Conservation (phyloP, 1,284 basidiomycete species). For the Moniliella sp. region DNA sequence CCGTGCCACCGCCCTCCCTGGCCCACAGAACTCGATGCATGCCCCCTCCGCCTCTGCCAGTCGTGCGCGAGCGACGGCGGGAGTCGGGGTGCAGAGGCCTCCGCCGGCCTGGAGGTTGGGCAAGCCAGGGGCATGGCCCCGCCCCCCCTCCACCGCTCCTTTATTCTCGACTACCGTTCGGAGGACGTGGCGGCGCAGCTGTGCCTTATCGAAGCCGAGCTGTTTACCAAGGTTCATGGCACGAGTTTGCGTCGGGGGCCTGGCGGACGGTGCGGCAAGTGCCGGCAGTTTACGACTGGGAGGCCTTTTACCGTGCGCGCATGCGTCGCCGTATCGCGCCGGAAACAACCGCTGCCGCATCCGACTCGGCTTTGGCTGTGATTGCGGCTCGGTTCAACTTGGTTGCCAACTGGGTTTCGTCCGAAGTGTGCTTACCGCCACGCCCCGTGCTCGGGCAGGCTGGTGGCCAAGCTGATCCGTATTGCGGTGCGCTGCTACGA, state of each 20-base stretch:
- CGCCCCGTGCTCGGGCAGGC: constrained; percentile 42
- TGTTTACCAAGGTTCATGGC: constrained; percentile 61
- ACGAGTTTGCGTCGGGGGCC: constrained; percentile 56
- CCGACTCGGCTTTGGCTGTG: constrained; percentile 34
- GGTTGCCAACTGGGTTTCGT: constrained; percentile 57
- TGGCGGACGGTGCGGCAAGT: constrained; percentile 23
- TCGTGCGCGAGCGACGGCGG: too few species aligned
- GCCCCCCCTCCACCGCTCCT: constrained; percentile 4
- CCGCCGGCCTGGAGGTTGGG: too few species aligned
- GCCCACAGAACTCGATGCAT: neutral
- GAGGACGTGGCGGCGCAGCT: constrained; percentile 55
- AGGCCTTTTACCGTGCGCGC: constrained; percentile 55
- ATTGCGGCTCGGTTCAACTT: constrained; percentile 71
- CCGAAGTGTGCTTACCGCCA: constrained; percentile 44
- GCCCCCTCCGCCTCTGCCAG: too few species aligned
- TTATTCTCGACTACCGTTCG: constrained; percentile 33
- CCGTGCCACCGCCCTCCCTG: too few species aligned
- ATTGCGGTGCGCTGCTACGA: constrained; percentile 72
- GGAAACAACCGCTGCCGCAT: constrained; percentile 34
- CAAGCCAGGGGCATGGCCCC: constrained; percentile 1
- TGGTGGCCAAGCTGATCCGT: constrained; percentile 61
- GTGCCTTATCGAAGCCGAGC: constrained; percentile 63
- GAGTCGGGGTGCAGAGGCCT: too few species aligned
- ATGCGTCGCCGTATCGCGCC: constrained; percentile 49
- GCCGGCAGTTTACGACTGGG: constrained; percentile 47